Evolutionary conservation across 768 basidiomycete genomes (phyloP), one percentile per base, ranked within the genome.

Genomic region (Clavaria fumosa): DNA sequence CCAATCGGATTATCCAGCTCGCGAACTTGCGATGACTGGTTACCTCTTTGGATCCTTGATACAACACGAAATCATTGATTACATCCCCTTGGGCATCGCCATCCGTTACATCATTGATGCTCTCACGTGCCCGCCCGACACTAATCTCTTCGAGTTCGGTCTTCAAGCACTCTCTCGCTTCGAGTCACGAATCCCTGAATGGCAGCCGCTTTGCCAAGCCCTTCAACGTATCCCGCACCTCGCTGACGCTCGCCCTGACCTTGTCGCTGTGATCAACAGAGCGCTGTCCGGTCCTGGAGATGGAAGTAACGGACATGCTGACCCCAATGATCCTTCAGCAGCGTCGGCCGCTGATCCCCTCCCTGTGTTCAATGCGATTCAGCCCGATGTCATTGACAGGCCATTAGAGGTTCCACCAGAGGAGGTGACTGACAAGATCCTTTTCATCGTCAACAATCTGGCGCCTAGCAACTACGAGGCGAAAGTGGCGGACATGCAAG

Each of bases 401-500:
- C 72, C 72, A 32, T 63, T 78, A 12, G 64, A 70, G 31, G 55
- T 64, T 37, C 95, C 95, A 3, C 70, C 80, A 3, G 86, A 95
- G 55, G 86, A 86, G 47, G 57, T 80, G 24, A 86, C 86, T 20
- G 95, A 99, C 64, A 79, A 76, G 43, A 89, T 99, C 45, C 64
- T 97, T 33, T 99, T 99, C 66, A 93, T 96, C 49, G 77, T 99
- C 58, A 99, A 99, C 63, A 97, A 99, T 47, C 70, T 99, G 40
- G 90, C 93, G 0, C 84, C 88, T 7, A 83, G 66, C 55, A 99
- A 97, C 53, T 91, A 95, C 43, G 89, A 89, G 24, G 48, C 67
- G 18, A 99, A 99, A 57, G 61, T 90, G 23, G 55, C 60, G 22
- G 95, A 97, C 49, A 89, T 99, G 79, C 68, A 66, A 39, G 75